Conservation (phyloP, 345 rosid genomes). For the Arabidopsis suecica region DNA sequence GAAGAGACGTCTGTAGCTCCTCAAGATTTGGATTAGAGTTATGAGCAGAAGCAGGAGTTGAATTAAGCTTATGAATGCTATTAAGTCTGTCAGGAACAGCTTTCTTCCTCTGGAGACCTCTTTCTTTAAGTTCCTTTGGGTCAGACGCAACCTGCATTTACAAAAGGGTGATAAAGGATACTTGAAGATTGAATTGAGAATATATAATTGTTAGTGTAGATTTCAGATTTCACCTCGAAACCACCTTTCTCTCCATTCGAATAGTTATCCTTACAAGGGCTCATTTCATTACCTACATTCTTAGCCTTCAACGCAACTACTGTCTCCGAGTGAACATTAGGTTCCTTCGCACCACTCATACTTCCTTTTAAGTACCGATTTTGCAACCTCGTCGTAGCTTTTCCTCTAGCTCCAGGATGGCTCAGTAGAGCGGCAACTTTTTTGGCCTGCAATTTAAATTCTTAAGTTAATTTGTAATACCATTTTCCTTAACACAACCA, state of each 20-base stretch:
- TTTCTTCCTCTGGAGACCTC: constrained; percentile 41
- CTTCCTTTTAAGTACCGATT: constrained; percentile 28
- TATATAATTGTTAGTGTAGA: not conserved
- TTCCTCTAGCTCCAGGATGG: constrained; percentile 25
- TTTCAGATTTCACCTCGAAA: constrained; percentile 34
- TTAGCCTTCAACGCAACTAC: constrained; percentile 28
- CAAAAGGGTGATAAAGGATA: constrained; percentile 9
- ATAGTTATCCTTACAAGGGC: constrained; percentile 31
- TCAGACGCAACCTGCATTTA: constrained; percentile 34
- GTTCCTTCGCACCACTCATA: constrained; percentile 6
- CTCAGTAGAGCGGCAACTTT: constrained; percentile 25
- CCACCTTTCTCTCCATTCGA: constrained; percentile 35
- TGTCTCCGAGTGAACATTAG: not conserved
- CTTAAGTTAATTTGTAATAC: not conserved
- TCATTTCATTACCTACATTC: constrained; percentile 16
- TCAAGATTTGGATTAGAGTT: constrained; percentile 50
- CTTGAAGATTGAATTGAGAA: not conserved
- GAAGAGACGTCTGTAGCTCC: constrained; percentile 44
- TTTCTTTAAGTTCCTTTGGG: constrained; percentile 40
- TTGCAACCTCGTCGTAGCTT: constrained; percentile 7
- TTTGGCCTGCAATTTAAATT: constrained; percentile 34
- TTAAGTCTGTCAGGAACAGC: constrained; percentile 21
- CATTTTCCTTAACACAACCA: not conserved
- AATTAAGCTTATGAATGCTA: constrained; percentile 5
- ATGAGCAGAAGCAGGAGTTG: constrained; percentile 25